phyloP scores from a whole-genome alignment of 106 monocot genomes.

The Dioscorea zingiberensis region DNA sequence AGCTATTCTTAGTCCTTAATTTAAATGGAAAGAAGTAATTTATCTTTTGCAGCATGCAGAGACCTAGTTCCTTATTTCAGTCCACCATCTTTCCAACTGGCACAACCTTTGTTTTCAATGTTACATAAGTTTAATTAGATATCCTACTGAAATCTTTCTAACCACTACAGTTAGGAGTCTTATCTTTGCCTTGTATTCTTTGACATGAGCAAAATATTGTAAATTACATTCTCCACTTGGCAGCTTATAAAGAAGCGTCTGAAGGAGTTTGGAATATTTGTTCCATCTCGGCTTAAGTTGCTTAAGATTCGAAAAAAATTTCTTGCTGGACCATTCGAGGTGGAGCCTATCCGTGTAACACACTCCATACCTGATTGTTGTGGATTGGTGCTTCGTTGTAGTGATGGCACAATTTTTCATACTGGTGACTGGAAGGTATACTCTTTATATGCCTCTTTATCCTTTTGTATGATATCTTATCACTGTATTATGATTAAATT shows the following conservation, averaged over 20 bases:
- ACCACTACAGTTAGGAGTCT: too few species aligned
- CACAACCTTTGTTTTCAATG: too few species aligned
- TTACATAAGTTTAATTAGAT: too few species aligned
- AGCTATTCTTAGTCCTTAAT: too few species aligned
- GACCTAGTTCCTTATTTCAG: too few species aligned
- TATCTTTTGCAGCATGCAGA: too few species aligned
- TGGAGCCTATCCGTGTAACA: conserved; percentile 97
- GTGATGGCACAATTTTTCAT: conserved; percentile 94
- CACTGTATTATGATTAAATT: not conserved
- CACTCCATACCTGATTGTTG: conserved; percentile 99
- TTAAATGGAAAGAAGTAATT: too few species aligned
- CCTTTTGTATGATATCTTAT: not conserved
- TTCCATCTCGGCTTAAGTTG: conserved; percentile 79
- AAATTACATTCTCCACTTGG: not conserved
- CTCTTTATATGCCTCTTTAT: not conserved
- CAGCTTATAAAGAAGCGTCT: conserved; percentile 98
- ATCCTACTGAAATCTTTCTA: too few species aligned
- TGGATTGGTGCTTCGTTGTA: conserved; percentile 89
- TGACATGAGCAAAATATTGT: too few species aligned
- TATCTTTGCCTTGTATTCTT: too few species aligned
- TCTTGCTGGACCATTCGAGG: conserved; percentile 94
- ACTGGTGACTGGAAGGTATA: conserved; percentile 99
- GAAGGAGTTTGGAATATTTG: conserved; percentile 91
- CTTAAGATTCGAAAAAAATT: conserved; percentile 77
- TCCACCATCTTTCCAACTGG: too few species aligned